phyloP scores from a whole-genome alignment of 1,139 yeast species.

The Starmera stellimalicola region DNA sequence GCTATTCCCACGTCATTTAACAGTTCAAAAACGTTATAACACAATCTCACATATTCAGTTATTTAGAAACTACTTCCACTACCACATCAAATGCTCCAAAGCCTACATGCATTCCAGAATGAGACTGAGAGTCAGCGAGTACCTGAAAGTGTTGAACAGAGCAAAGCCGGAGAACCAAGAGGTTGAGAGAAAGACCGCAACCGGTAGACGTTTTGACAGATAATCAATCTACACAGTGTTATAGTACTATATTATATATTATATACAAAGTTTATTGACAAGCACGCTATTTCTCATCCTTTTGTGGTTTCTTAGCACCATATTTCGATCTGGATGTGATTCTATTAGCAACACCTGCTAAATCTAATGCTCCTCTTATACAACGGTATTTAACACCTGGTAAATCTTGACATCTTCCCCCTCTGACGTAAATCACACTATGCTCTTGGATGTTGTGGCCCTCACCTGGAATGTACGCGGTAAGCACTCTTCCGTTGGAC shows the following conservation, averaged over 20 bases:
- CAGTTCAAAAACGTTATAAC: slow-evolving; percentile 67
- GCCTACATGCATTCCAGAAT: slow-evolving; percentile 98
- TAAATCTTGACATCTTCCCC: slow-evolving; percentile 96
- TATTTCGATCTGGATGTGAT: slow-evolving; percentile 84
- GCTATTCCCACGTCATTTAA: slow-evolving; percentile 48
- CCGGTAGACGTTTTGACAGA: slow-evolving; percentile 58
- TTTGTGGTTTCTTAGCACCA: slow-evolving; percentile 83
- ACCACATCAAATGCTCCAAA: slow-evolving; percentile 95
- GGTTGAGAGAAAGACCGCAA: slow-evolving; percentile 75
- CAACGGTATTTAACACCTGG: slow-evolving; percentile 97
- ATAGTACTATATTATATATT: slow-evolving; percentile 1
- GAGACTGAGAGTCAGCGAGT: slow-evolving; percentile 91
- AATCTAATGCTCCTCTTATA: slow-evolving; percentile 88
- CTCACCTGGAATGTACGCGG: slow-evolving; percentile 96
- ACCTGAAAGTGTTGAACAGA: slow-evolving; percentile 89
- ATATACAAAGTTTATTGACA: neutral
- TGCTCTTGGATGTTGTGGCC: slow-evolving; percentile 99
- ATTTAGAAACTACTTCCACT: slow-evolving; percentile 94
- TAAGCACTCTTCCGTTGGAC: slow-evolving; percentile 79
- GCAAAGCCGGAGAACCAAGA: slow-evolving; percentile 92
- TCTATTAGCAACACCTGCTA: slow-evolving; percentile 93
- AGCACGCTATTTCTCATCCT: slow-evolving; percentile 31
- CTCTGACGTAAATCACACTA: slow-evolving; percentile 90
- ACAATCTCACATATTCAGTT: slow-evolving; percentile 84
- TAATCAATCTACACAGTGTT: neutral